Percentiles rank a stretch among this genome's conserved stretches.
Conservation (phyloP, 768 basidiomycete genomes). For the Lactarius deliciosus region DNA sequence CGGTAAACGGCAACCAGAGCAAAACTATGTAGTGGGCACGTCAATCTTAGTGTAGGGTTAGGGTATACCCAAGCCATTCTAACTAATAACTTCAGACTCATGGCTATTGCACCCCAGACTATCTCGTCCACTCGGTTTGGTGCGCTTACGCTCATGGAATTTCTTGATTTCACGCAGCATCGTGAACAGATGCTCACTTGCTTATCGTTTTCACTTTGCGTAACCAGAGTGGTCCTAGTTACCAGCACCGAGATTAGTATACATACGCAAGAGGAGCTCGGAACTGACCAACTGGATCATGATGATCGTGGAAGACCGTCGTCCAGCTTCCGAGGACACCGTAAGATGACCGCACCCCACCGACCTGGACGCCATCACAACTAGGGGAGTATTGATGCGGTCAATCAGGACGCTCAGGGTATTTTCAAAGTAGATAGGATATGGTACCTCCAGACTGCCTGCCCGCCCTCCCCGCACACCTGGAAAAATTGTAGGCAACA, state of each 20-base stretch:
- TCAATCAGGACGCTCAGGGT: conserved; percentile 32
- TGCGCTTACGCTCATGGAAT: too few species aligned
- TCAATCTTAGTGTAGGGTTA: too few species aligned
- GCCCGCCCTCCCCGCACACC: conserved; percentile 19
- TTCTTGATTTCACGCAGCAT: too few species aligned
- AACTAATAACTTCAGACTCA: too few species aligned
- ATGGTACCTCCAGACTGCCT: conserved; percentile 36
- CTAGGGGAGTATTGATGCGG: conserved; percentile 36
- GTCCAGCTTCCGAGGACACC: conserved; percentile 60
- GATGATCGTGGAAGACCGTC: conserved; percentile 45
- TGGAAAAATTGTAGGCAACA: conserved; percentile 4
- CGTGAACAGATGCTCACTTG: background rate
- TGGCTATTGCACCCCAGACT: too few species aligned
- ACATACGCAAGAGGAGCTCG: background rate
- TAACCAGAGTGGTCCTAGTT: conserved; percentile 37
- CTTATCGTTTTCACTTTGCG: conserved; percentile 28
- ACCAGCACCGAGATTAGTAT: conserved; percentile 1
- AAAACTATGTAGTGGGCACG: too few species aligned
- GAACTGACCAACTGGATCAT: conserved; percentile 48
- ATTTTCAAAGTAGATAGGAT: conserved; percentile 35
- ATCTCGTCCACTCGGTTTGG: too few species aligned
- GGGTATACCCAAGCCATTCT: too few species aligned
- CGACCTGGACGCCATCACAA: conserved; percentile 60
- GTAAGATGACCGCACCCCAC: conserved; percentile 55
- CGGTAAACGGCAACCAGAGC: background rate